A percentile compares a stretch with the other conserved stretches of the same genome.
Evolutionary conservation across 345 rosid species (phyloP).

Genomic region (Triadica sebifera): DNA sequence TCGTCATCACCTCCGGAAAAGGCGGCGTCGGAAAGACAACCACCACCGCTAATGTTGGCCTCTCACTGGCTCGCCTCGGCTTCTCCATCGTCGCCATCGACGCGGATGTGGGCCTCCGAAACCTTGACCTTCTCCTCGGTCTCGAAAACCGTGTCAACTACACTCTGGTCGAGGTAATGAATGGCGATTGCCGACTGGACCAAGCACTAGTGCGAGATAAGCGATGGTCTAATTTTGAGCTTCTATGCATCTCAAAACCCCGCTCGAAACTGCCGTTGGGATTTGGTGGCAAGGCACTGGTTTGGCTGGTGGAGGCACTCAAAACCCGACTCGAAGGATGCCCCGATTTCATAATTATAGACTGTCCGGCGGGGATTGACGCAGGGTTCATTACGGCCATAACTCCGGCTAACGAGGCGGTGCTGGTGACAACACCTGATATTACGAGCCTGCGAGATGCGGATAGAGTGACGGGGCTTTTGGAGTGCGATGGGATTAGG

Average conservation of each 20-base stretch:
- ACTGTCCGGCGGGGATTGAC: constrained; percentile 93
- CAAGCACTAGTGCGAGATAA: constrained; percentile 94
- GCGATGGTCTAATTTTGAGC: constrained; percentile 91
- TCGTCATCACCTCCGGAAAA: constrained; percentile 94
- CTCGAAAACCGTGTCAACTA: constrained; percentile 91
- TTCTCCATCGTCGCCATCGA: constrained; percentile 89
- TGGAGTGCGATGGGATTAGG: constrained; percentile 88
- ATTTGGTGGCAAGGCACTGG: constrained; percentile 84
- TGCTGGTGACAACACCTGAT: constrained; percentile 83
- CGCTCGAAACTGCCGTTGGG: constrained; percentile 88
- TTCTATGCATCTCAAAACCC: constrained; percentile 89
- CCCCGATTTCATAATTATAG: constrained; percentile 81
- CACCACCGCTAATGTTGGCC: constrained; percentile 96
- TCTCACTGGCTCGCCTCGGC: constrained; percentile 89
- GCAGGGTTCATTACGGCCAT: constrained; percentile 96
- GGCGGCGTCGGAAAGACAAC: constrained; percentile 98
- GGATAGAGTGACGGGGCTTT: constrained; percentile 77
- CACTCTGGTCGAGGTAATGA: constrained; percentile 83
- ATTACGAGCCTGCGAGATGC: constrained; percentile 88
- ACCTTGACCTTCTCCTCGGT: constrained; percentile 90
- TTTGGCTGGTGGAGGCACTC: constrained; percentile 84
- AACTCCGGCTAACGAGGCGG: constrained; percentile 93
- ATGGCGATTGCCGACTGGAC: constrained; percentile 93
- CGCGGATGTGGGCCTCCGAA: constrained; percentile 92
- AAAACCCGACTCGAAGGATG: constrained; percentile 67